These are phyloP conservation scores for Gaertneriomyces sp. DNA, from an alignment of 192 early-diverging fungal species.

Conservation along the genomic window DNA sequence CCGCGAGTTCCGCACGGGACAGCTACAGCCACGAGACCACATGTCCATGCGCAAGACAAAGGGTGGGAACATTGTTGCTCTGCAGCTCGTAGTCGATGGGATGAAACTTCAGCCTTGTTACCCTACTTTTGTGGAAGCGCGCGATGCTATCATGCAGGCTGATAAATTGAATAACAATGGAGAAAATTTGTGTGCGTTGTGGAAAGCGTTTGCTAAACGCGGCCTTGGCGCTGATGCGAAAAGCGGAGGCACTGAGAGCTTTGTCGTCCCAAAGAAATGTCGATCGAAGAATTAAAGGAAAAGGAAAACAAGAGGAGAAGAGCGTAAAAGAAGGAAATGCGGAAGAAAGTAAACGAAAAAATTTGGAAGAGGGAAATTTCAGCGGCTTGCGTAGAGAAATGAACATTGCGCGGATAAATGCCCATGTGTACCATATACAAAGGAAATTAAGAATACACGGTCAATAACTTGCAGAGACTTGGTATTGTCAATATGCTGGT, in stretches of 20 bases:
- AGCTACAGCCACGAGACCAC: conserved; percentile 5
- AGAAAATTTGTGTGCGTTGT: conserved; percentile 44
- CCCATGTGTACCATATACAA: too few relatives aligned
- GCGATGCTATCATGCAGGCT: conserved; percentile 50
- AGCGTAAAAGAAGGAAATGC: too few relatives aligned
- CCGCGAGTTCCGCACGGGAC: conserved; percentile 37
- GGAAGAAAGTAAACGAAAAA: too few relatives aligned
- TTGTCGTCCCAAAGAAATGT: conserved; percentile 41
- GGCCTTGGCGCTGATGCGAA: conserved; percentile 77
- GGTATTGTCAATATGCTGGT: too few relatives aligned
- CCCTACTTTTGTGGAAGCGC: conserved; percentile 52
- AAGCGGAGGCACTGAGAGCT: conserved; percentile 37
- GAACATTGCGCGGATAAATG: too few relatives aligned
- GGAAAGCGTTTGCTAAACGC: conserved; percentile 75
- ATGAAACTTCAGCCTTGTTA: conserved; percentile 53
- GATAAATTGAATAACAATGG: conserved; percentile 41
- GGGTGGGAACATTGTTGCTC: conserved; percentile 45
- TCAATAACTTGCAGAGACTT: too few relatives aligned
- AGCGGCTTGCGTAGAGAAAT: too few relatives aligned
- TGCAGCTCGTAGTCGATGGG: conserved; percentile 53
- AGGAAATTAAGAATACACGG: too few relatives aligned
- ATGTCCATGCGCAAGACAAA: conserved; percentile 5
- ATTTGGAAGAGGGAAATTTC: too few relatives aligned
- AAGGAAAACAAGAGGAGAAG: too few relatives aligned
- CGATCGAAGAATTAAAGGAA: not conserved